phyloP scores from a whole-genome alignment of 495 filamentous ascomycete species.

The Penicillium alfredii region DNA sequence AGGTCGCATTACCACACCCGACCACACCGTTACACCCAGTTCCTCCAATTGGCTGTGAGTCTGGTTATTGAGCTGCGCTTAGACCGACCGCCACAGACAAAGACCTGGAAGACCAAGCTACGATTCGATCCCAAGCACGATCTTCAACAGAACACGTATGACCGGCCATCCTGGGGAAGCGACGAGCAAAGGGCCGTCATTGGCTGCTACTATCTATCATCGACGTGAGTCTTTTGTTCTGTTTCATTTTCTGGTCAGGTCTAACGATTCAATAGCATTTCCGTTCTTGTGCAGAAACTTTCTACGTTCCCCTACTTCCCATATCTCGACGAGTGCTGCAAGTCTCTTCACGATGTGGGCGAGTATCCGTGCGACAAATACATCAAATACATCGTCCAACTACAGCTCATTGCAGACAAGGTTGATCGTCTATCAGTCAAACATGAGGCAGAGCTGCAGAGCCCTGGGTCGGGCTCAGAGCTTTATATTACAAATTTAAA shows the following conservation, averaged over 20 bases:
- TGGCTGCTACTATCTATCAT: constrained; percentile 22
- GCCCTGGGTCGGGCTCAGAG: constrained; percentile 15
- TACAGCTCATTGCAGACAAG: constrained; percentile 24
- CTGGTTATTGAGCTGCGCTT: constrained; percentile 42
- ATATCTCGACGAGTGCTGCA: constrained; percentile 19
- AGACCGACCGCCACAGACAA: constrained; percentile 26
- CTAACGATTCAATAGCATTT: no score
- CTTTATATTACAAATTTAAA: constrained; percentile 18
- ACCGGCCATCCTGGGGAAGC: constrained; percentile 15
- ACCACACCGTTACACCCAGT: constrained; percentile 36
- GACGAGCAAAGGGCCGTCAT: constrained; percentile 20
- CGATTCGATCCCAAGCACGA: constrained; percentile 5
- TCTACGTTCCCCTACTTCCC: constrained; percentile 12
- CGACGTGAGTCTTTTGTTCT: constrained; percentile 14
- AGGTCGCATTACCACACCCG: constrained; percentile 29
- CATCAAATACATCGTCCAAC: constrained; percentile 14
- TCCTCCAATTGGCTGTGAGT: constrained; percentile 39
- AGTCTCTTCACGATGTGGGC: constrained; percentile 6
- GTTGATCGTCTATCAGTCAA: constrained; percentile 14
- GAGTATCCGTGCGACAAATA: constrained; percentile 16
- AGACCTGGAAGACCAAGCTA: constrained; percentile 17
- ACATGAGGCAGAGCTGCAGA: constrained; percentile 8
- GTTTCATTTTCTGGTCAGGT: no score
- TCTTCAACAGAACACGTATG: constrained; percentile 1
- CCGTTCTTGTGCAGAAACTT: constrained; percentile 19